phyloP scores from a whole-genome alignment of 345 rosid genomes.

The Iberis pinnata region DNA sequence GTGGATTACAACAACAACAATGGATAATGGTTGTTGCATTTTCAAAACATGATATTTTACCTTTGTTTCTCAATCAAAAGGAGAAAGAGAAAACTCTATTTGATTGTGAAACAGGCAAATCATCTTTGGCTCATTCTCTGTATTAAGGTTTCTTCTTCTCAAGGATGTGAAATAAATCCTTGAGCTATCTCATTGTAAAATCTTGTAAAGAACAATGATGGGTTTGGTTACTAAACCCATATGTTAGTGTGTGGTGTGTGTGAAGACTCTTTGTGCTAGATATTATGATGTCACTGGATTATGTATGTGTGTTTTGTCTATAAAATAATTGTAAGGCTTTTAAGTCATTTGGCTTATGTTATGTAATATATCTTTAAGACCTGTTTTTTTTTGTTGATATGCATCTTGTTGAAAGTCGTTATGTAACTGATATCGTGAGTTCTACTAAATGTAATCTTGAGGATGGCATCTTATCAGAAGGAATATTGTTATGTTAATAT shows the following conservation, averaged over 20 bases:
- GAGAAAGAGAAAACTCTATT: background rate
- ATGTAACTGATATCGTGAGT: too few relatives aligned
- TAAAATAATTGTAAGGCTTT: background rate
- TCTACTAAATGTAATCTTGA: too few relatives aligned
- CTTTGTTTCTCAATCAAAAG: slow-evolving; percentile 19
- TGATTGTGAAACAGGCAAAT: slow-evolving; percentile 77
- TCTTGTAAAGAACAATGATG: slow-evolving; percentile 13
- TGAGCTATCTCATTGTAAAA: background rate
- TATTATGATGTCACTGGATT: too few relatives aligned
- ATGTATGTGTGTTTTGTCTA: background rate
- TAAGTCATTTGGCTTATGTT: too few relatives aligned
- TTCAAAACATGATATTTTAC: slow-evolving; percentile 40
- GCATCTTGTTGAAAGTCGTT: too few relatives aligned
- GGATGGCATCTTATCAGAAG: too few relatives aligned
- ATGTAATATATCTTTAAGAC: too few relatives aligned
- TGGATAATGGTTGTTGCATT: slow-evolving; percentile 46
- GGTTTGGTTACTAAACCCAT: slow-evolving; percentile 7
- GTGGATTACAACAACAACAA: slow-evolving; percentile 51
- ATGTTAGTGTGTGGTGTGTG: slow-evolving; percentile 4
- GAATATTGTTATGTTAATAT: too few relatives aligned
- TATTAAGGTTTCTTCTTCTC: slow-evolving; percentile 2
- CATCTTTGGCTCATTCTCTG: slow-evolving; percentile 63
- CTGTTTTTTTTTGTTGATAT: too few relatives aligned
- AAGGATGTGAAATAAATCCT: background rate
- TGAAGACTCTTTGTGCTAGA: background rate